A percentile compares a stretch with the other conserved stretches of the same genome.
These are phyloP conservation scores for Penicillium fuscoglaucum DNA, from an alignment of 2,329 filamentous ascomycete genomes.

Conservation along the genomic window DNA sequence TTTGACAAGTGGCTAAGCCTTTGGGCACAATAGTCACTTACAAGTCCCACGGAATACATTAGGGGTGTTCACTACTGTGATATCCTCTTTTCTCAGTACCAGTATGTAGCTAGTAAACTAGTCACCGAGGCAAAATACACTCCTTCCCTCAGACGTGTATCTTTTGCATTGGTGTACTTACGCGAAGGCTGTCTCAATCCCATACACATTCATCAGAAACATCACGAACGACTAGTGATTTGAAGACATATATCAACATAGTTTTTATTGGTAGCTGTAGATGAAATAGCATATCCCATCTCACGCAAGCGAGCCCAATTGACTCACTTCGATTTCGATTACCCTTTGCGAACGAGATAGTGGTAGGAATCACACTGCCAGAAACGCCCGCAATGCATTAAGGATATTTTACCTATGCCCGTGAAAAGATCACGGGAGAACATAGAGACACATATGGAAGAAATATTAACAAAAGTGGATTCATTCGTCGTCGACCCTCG, in stretches of 20 bases:
- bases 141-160: neutral
- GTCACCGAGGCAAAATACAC: neutral
- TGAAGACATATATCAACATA: neutral
- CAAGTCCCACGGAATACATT: neutral
- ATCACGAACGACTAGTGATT: neutral
- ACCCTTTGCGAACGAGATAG: slow-evolving; percentile 6
- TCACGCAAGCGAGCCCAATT: neutral
- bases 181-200: neutral
- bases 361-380: slow-evolving; percentile 17
- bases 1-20: neutral
- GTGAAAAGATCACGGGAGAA: slow-evolving; percentile 9
- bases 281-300: neutral
- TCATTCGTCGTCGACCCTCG: slow-evolving; percentile 71
- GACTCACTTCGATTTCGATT: neutral
- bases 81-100: neutral
- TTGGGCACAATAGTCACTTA: neutral
- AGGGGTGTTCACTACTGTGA: neutral
- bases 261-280: neutral
- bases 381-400: slow-evolving; percentile 36
- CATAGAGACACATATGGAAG: slow-evolving; percentile 16
- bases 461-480: slow-evolving; percentile 10
- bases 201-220: neutral
- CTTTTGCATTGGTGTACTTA: no score
- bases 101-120: neutral
- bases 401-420: slow-evolving; percentile 11